A percentile compares a stretch with the other conserved stretches of the same genome.
phyloP scores from a whole-genome alignment of 192 early-diverging fungal species.

The Martensiomyces pterosporus region DNA sequence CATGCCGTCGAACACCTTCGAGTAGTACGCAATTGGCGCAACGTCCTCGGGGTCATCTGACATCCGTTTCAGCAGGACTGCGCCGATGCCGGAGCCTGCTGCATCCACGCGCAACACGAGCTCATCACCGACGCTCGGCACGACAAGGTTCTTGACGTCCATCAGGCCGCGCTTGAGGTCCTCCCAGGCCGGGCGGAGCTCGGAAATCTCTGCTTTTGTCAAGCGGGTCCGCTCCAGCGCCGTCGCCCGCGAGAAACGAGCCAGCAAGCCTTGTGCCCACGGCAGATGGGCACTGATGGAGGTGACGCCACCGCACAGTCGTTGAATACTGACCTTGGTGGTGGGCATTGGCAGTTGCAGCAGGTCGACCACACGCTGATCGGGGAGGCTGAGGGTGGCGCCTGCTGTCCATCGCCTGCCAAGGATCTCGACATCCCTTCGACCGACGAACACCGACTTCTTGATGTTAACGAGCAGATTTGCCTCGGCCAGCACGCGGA shows the following conservation, averaged over 20 bases:
- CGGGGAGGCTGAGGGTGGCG: slow-evolving; percentile 4
- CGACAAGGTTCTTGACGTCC: slow-evolving; percentile 9
- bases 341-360: slow-evolving; percentile 11
- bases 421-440: slow-evolving; percentile 1
- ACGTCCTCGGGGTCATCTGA: too few species aligned
- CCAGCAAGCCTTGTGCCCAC: slow-evolving; percentile 8
- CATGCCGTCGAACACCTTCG: slow-evolving; percentile 17
- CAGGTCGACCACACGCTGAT: slow-evolving; percentile 11
- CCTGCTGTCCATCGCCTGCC: slow-evolving; percentile 2
- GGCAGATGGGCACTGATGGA: slow-evolving; percentile 12
- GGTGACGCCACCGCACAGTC: slow-evolving; percentile 14
- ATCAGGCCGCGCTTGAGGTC: neutral
- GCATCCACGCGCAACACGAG: slow-evolving; percentile 14
- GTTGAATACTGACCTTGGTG: slow-evolving; percentile 9
- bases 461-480: slow-evolving; percentile 14
- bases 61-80: too few species aligned
- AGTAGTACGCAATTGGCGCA: slow-evolving; percentile 18
- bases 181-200: slow-evolving; percentile 3
- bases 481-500: slow-evolving; percentile 3
- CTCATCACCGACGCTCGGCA: slow-evolving; percentile 7
- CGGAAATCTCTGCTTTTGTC: slow-evolving; percentile 3
- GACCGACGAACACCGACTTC: neutral
- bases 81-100: too few species aligned
- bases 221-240: slow-evolving; percentile 1
- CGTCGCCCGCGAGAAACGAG: slow-evolving; percentile 11